Evolutionary conservation across 2,329 filamentous ascomycete species (phyloP).

Genomic region (Aspergillus aculeatus): DNA sequence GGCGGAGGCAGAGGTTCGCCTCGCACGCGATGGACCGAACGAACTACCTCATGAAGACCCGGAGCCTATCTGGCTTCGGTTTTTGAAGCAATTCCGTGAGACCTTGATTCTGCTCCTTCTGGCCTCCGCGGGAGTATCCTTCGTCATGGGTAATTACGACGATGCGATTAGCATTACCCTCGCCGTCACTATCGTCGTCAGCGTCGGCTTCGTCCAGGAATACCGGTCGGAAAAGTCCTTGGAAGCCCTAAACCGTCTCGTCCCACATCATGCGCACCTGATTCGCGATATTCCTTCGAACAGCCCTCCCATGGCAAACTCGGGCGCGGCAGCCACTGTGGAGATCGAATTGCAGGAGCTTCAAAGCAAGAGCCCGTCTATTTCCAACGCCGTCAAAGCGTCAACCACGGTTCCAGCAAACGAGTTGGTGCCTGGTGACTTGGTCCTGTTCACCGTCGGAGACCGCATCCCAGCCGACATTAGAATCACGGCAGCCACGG

Average conservation of each 20-base stretch:
- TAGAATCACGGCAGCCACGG: constrained; percentile 83
- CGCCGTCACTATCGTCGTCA: constrained; percentile 94
- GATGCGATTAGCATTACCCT: constrained; percentile 95
- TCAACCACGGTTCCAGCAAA: constrained; percentile 84
- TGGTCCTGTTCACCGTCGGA: constrained; percentile 91
- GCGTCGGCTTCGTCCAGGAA: constrained; percentile 94
- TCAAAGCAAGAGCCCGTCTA: constrained; percentile 45
- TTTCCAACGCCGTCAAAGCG: constrained; percentile 66
- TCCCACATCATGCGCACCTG: constrained; percentile 94
- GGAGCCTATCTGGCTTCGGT: constrained; percentile 91
- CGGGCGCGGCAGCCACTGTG: constrained; percentile 32
- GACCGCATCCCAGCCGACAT: constrained; percentile 96
- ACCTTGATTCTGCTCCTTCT: constrained; percentile 90
- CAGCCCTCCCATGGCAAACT: constrained; percentile 21
- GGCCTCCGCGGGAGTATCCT: constrained; percentile 80
- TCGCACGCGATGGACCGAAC: constrained; percentile 82
- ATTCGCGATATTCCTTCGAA: constrained; percentile 59
- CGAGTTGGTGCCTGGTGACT: constrained; percentile 85
- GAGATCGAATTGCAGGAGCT: constrained; percentile 52
- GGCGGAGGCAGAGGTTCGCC: constrained; percentile 74
- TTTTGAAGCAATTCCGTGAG: constrained; percentile 95
- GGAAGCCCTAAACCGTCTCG: constrained; percentile 87
- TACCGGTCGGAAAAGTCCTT: constrained; percentile 97
- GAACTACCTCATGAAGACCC: constrained; percentile 92
- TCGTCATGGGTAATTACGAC: constrained; percentile 88